These are phyloP conservation scores for Arthrocladium fulminans DNA, from an alignment of 2,329 filamentous ascomycete genomes.

Conservation along the genomic window DNA sequence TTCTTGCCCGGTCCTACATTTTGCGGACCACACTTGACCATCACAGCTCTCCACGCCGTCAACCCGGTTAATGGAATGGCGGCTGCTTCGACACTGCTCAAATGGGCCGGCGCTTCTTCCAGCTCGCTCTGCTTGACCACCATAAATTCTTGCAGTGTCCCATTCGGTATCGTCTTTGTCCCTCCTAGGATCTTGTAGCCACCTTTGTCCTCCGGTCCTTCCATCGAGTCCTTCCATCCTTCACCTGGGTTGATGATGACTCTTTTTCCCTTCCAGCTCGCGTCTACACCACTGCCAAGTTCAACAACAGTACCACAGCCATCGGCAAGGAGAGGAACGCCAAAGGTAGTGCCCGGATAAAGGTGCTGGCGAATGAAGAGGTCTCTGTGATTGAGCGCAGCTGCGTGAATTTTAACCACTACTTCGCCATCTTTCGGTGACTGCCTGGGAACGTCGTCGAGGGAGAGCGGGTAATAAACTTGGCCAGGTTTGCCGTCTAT, in stretches of 20 bases:
- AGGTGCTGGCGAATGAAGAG: slow-evolving; percentile 88
- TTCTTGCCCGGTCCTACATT: slow-evolving; percentile 53
- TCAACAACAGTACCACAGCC: slow-evolving; percentile 66
- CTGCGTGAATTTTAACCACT: slow-evolving; percentile 65
- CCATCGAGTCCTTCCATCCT: slow-evolving; percentile 64
- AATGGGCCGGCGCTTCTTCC: slow-evolving; percentile 64
- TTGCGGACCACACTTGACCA: slow-evolving; percentile 56
- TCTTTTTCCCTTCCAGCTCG: slow-evolving; percentile 52
- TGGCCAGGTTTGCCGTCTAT: slow-evolving; percentile 65
- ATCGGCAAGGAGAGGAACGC: slow-evolving; percentile 70
- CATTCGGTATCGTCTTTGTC: slow-evolving; percentile 54
- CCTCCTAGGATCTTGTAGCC: slow-evolving; percentile 61
- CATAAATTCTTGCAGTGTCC: slow-evolving; percentile 67
- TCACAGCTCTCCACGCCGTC: slow-evolving; percentile 78
- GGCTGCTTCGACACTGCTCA: slow-evolving; percentile 66
- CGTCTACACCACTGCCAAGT: slow-evolving; percentile 47
- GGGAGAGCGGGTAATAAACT: slow-evolving; percentile 55
- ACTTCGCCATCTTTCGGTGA: slow-evolving; percentile 58
- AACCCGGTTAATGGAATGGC: slow-evolving; percentile 76
- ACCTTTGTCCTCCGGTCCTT: slow-evolving; percentile 59
- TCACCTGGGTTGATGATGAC: slow-evolving; percentile 71
- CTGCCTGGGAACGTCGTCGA: slow-evolving; percentile 55
- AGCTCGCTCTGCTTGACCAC: slow-evolving; percentile 62
- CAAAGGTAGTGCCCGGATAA: slow-evolving; percentile 77
- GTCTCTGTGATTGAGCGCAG: slow-evolving; percentile 88